A percentile compares a stretch with the other conserved stretches of the same genome.
Conservation (phyloP, 257 asterid genomes). For the Petunia axillaris region DNA sequence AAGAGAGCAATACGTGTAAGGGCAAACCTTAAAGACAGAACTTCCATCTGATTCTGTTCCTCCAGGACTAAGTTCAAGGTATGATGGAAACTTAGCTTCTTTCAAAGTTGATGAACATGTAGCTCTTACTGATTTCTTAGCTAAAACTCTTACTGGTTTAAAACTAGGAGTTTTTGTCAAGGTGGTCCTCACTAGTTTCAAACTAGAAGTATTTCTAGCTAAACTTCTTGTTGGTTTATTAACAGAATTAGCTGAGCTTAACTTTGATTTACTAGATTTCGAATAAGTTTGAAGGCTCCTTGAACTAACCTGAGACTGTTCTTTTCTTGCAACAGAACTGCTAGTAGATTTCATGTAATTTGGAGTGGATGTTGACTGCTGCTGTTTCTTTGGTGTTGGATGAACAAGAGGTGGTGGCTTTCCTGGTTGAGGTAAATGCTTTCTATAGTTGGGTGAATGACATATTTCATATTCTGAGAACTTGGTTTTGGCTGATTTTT, state of each 20-base stretch:
- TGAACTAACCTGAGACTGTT: constrained; percentile 51
- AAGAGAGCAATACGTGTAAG: constrained; percentile 83
- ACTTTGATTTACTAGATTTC: constrained; percentile 33
- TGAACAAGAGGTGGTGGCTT: constrained; percentile 34
- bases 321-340: constrained; percentile 81
- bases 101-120: constrained; percentile 90
- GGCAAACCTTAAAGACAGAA: constrained; percentile 72
- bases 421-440: constrained; percentile 41
- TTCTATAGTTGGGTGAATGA: constrained; percentile 26
- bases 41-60: constrained; percentile 68
- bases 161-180: constrained; percentile 64
- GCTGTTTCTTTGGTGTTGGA: constrained; percentile 33
- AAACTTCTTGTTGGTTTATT: constrained; percentile 39
- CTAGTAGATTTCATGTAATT: constrained; percentile 91
- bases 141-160: constrained; percentile 51
- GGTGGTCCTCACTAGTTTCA: constrained; percentile 44
- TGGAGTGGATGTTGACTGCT: constrained; percentile 40
- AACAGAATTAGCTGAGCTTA: constrained; percentile 25
- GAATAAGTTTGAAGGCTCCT: constrained; percentile 40
- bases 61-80: constrained; percentile 59
- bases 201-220: constrained; percentile 40
- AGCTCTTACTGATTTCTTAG: constrained; percentile 48
- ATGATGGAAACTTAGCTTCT: constrained; percentile 67
- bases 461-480: constrained; percentile 33
- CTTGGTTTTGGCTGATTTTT: constrained; percentile 63